A percentile compares a stretch with the other conserved stretches of the same genome.
Conservation (phyloP, 164 flowering plant genomes). For the Stephania japonica region DNA sequence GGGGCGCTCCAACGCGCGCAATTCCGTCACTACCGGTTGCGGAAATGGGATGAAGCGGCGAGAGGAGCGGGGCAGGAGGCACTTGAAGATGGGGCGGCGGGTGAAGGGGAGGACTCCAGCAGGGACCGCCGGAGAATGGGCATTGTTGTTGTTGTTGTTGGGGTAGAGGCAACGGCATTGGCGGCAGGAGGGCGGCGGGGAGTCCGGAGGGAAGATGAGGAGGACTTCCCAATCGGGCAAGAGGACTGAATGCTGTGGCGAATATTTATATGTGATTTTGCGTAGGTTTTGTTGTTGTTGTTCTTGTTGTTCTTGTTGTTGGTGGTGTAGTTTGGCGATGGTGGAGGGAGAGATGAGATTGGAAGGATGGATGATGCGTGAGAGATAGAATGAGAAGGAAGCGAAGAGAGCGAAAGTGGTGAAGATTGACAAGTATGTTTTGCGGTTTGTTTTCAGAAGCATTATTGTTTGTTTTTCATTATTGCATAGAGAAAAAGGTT, state of each 20-base stretch:
- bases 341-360: neutral
- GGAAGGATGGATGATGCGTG: slow-evolving; percentile 7
- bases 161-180: slow-evolving; percentile 41
- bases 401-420: slow-evolving; percentile 11
- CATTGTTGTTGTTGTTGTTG: slow-evolving; percentile 40
- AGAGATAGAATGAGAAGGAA: slow-evolving; percentile 9
- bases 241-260: slow-evolving; percentile 37
- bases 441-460: slow-evolving; percentile 12
- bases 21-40: slow-evolving; percentile 33
- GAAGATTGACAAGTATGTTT: slow-evolving; percentile 15
- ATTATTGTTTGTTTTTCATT: neutral
- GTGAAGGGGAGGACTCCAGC: slow-evolving; percentile 35
- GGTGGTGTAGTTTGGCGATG: neutral
- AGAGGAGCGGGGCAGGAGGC: slow-evolving; percentile 40
- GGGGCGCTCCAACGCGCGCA: slow-evolving; percentile 1
- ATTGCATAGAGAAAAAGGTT: no score
- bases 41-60: slow-evolving; percentile 40
- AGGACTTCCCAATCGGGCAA: slow-evolving; percentile 76
- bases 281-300: neutral
- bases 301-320: neutral
- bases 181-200: neutral
- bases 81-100: slow-evolving; percentile 35
- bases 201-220: slow-evolving; percentile 23
- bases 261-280: slow-evolving; percentile 8
- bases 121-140: slow-evolving; percentile 37